Evolutionary conservation across 164 flowering plant species (phyloP).

Genomic region (Magnolia kwangsiensis): DNA sequence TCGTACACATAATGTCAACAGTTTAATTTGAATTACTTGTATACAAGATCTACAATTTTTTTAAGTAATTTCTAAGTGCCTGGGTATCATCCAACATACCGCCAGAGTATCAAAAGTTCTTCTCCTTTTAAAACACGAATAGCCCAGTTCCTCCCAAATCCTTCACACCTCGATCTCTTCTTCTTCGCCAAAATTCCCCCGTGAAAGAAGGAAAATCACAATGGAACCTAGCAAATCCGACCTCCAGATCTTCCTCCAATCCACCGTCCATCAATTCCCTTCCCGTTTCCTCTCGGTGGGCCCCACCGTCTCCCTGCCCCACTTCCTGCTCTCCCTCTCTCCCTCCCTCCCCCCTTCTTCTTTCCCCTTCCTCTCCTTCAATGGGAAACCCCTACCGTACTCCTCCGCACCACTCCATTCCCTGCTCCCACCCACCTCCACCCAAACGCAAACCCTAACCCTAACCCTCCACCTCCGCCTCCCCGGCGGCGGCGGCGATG

Average conservation of each 20-base stretch:
- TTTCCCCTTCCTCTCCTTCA: slow-evolving; percentile 46
- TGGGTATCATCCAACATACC: no score
- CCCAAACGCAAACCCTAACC: slow-evolving; percentile 38
- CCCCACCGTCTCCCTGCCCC: slow-evolving; percentile 31
- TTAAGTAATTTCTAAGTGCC: no score
- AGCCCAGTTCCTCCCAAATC: no score
- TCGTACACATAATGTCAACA: no score
- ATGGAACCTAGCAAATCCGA: not conserved
- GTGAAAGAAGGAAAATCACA: not conserved
- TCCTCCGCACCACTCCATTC: slow-evolving; percentile 21
- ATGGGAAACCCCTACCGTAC: slow-evolving; percentile 51
- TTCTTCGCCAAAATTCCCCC: no score
- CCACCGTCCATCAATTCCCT: slow-evolving; percentile 39
- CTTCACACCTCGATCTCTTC: no score
- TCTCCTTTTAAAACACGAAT: no score
- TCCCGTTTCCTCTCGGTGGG: slow-evolving; percentile 36
- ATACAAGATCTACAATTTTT: no score
- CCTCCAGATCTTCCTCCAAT: slow-evolving; percentile 44
- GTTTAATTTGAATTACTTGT: no score
- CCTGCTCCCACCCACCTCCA: slow-evolving; percentile 13
- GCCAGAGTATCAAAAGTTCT: no score
- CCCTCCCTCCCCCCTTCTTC: slow-evolving; percentile 18
- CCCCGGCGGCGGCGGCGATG: slow-evolving; percentile 90
- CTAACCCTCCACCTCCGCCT: slow-evolving; percentile 40
- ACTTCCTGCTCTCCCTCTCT: slow-evolving; percentile 31